Percentiles rank a stretch among this genome's conserved stretches.
These are phyloP conservation scores for Ogataea degrootiae DNA, from an alignment of 805 yeast species.

Conservation along the genomic window DNA sequence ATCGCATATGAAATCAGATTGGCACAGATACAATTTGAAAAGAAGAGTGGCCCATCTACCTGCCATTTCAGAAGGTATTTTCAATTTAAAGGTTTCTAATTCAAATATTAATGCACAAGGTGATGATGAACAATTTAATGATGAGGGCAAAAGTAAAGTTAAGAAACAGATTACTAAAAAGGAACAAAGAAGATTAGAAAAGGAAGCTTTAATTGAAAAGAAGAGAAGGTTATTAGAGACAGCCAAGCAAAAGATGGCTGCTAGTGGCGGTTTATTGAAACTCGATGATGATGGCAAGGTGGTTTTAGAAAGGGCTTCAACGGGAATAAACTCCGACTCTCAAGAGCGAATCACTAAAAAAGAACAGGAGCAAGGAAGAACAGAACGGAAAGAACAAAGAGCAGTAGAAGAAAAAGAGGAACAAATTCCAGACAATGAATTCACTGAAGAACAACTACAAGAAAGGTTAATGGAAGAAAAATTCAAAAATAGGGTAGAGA, in stretches of 20 bases:
- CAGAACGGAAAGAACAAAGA: conserved; percentile 10
- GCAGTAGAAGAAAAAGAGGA: conserved; percentile 13
- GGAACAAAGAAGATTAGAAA: conserved; percentile 45
- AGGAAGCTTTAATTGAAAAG: conserved; percentile 45
- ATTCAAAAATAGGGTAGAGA: conserved; percentile 39
- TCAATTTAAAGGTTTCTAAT: conserved; percentile 25
- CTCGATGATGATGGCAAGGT: conserved; percentile 25
- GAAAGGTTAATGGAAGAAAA: conserved; percentile 41
- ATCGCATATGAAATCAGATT: conserved; percentile 92
- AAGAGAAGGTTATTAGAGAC: conserved; percentile 43
- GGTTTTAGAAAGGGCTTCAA: conserved; percentile 13
- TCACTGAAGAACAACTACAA: conserved; percentile 38
- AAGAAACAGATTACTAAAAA: conserved; percentile 38
- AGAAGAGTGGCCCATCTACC: conserved; percentile 84
- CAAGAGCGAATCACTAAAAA: no score
- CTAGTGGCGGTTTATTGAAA: conserved; percentile 23
- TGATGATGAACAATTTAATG: conserved; percentile 16
- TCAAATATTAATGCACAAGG: conserved; percentile 20
- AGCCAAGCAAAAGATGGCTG: conserved; percentile 39
- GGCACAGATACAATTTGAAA: conserved; percentile 96
- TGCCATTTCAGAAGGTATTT: conserved; percentile 42
- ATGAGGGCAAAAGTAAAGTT: conserved; percentile 18
- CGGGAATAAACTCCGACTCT: conserved; percentile 2
- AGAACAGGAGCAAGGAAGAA: neutral
- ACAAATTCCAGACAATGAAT: conserved; percentile 17